phyloP scores from a whole-genome alignment of 805 yeast species.

The Debaryomyces prosopidis region DNA sequence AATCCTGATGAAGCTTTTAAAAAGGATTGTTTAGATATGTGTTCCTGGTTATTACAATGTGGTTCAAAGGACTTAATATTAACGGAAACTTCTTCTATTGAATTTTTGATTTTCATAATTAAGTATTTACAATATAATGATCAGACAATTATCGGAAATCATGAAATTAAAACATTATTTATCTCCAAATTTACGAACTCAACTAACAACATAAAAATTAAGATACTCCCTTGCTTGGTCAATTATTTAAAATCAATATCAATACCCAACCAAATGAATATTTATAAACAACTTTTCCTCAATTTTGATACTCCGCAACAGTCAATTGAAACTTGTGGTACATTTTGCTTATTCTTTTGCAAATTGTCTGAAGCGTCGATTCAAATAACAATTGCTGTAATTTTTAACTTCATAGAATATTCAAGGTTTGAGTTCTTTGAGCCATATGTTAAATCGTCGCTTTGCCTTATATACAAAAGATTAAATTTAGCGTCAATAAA shows the following conservation, averaged over 20 bases:
- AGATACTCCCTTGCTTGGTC: conserved; percentile 15
- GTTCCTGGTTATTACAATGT: conserved; percentile 44
- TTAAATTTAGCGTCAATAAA: conserved; percentile 11
- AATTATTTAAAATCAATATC: conserved; percentile 7
- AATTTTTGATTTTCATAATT: conserved; percentile 33
- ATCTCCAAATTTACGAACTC: conserved; percentile 8
- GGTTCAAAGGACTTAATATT: conserved; percentile 40
- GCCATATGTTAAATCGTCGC: conserved; percentile 27
- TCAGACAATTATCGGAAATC: conserved; percentile 22
- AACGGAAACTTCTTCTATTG: conserved; percentile 33
- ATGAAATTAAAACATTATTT: background rate
- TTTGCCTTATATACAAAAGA: conserved; percentile 20
- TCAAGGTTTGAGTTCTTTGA: conserved; percentile 29
- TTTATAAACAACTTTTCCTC: conserved; percentile 29
- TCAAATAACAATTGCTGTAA: conserved; percentile 29
- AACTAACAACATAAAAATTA: conserved; percentile 19
- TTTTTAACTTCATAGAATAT: conserved; percentile 45
- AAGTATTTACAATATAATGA: conserved; percentile 24
- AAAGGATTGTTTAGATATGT: conserved; percentile 50
- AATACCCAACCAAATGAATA: conserved; percentile 15
- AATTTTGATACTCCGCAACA: conserved; percentile 36
- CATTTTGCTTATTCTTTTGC: conserved; percentile 38
- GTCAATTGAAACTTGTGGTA: conserved; percentile 37
- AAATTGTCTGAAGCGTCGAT: conserved; percentile 28
- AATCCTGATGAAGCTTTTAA: conserved; percentile 20